Conservation (phyloP, 2,329 filamentous ascomycete genomes). For the Colletotrichum navitas region DNA sequence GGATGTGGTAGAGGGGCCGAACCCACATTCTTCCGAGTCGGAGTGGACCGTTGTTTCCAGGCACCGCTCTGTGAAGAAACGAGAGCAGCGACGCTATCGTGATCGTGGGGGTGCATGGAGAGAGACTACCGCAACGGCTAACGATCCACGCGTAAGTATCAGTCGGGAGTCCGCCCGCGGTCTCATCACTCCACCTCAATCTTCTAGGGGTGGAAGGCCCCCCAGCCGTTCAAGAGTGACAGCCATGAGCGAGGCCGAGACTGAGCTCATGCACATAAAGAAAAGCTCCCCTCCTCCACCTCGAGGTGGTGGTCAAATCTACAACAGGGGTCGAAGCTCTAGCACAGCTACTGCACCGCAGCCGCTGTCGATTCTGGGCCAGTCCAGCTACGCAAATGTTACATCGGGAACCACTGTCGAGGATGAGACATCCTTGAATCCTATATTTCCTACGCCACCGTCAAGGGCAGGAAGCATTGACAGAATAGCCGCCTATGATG, state of each 20-base stretch:
- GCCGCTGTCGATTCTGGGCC: conserved; percentile 50
- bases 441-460: conserved; percentile 44
- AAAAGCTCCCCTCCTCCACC: conserved; percentile 51
- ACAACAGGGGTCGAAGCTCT: conserved; percentile 45
- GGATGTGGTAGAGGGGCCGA: conserved; percentile 8
- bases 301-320: conserved; percentile 47
- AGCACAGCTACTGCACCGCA: conserved; percentile 44
- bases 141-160: conserved; percentile 57
- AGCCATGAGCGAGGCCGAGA: conserved; percentile 56
- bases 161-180: conserved; percentile 56
- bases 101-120: conserved; percentile 61
- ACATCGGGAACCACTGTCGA: conserved; percentile 41
- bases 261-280: conserved; percentile 58
- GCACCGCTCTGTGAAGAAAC: conserved; percentile 58
- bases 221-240: conserved; percentile 49
- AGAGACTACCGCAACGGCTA: conserved; percentile 51
- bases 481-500: conserved; percentile 43
- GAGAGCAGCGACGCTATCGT: conserved; percentile 56
- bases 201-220: conserved; percentile 41
- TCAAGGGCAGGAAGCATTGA: conserved; percentile 35
- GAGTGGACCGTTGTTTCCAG: conserved; percentile 49
- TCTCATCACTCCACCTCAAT: conserved; percentile 47
- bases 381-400: conserved; percentile 51
- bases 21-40: conserved; percentile 9
- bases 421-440: conserved; percentile 34